Evolutionary conservation across 2,329 filamentous ascomycete species (phyloP).

Genomic region (Calonectria ilicicola): DNA sequence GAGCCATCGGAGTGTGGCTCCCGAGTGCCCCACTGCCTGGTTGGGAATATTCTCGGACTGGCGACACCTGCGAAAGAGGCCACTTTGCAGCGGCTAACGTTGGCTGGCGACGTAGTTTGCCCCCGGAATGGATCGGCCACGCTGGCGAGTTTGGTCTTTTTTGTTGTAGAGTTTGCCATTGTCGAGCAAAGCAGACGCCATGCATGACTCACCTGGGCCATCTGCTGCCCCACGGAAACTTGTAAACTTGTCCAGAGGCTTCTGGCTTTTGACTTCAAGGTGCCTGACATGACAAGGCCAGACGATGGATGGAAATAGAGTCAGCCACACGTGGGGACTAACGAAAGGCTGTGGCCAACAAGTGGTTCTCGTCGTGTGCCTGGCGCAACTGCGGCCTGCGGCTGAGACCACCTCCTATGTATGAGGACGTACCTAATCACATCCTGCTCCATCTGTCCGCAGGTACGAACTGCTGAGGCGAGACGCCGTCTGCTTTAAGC

Average conservation of each 20-base stretch:
- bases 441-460: constrained; percentile 1
- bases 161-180: not conserved
- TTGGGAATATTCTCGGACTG: constrained; percentile 45
- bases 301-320: not conserved
- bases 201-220: not conserved
- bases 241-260: constrained; percentile 26
- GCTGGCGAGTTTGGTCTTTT: not conserved
- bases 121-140: constrained; percentile 3
- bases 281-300: not conserved
- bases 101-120: not conserved
- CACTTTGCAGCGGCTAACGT: constrained; percentile 27
- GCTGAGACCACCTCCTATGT: constrained; percentile 13
- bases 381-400: constrained; percentile 8
- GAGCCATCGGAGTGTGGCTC: constrained; percentile 35
- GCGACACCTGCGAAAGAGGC: constrained; percentile 24
- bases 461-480: constrained; percentile 1
- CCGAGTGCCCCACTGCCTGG: constrained; percentile 33
- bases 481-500: constrained; percentile 11
- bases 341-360: constrained; percentile 3
- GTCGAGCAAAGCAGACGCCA: not conserved
- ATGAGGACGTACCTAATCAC: not conserved
- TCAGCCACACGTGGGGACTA: constrained; percentile 8
- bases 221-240: constrained; percentile 22
- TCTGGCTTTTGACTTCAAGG: not conserved
- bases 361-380: not conserved